phyloP scores from a whole-genome alignment of 225 moss, liverwort and hornwort genomes.

The Bryoerythrophyllum caledonicum region DNA sequence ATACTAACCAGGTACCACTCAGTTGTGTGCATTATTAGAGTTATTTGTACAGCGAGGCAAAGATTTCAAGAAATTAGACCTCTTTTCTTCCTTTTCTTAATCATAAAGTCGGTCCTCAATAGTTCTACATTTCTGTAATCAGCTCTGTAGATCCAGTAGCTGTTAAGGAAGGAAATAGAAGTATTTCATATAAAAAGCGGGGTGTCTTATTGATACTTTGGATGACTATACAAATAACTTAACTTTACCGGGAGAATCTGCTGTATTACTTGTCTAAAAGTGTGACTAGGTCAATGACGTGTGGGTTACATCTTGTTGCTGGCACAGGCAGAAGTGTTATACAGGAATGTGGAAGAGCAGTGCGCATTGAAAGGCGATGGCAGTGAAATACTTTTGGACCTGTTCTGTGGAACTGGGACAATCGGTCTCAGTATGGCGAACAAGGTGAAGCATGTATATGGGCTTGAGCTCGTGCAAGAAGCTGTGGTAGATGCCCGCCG shows the following conservation, averaged over 20 bases:
- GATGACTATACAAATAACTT: too few species aligned
- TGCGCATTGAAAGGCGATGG: slow-evolving; percentile 83
- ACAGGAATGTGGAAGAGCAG: slow-evolving; percentile 73
- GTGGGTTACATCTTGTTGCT: slow-evolving; percentile 2
- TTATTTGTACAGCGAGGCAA: too few species aligned
- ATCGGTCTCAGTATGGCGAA: slow-evolving; percentile 94
- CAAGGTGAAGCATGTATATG: slow-evolving; percentile 92
- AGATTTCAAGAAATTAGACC: too few species aligned
- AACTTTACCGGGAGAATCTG: background rate
- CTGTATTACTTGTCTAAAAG: background rate
- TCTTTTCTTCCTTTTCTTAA: too few species aligned
- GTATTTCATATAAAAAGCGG: too few species aligned
- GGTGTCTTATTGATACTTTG: too few species aligned
- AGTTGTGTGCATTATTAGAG: background rate
- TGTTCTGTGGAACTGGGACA: slow-evolving; percentile 98
- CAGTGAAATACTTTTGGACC: slow-evolving; percentile 85
- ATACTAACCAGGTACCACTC: slow-evolving; percentile 72
- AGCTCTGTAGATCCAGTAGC: too few species aligned
- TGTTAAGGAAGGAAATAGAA: too few species aligned
- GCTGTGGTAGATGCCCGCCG: slow-evolving; percentile 93
- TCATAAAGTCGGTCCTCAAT: too few species aligned
- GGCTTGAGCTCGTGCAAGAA: slow-evolving; percentile 90
- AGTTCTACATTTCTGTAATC: too few species aligned
- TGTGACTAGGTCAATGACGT: slow-evolving; percentile 6
- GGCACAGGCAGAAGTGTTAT: slow-evolving; percentile 85